Evolutionary conservation across 2,329 filamentous ascomycete species (phyloP).

Genomic region (Myriangium duriaei): DNA sequence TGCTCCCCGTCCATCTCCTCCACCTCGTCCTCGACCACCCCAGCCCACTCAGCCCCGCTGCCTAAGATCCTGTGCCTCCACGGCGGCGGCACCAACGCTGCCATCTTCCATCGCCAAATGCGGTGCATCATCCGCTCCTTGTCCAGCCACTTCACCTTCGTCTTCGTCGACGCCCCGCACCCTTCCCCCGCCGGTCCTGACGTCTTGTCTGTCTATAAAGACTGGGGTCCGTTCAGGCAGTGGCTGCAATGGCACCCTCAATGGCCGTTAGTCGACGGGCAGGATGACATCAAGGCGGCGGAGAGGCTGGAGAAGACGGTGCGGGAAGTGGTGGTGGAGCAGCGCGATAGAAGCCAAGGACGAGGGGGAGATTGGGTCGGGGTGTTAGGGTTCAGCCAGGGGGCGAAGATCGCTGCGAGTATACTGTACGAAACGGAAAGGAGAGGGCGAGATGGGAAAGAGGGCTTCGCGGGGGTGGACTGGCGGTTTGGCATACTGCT

Average conservation of each 20-base stretch:
- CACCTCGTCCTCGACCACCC: too few species aligned
- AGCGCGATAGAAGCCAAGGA: too few species aligned
- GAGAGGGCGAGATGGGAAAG: not conserved
- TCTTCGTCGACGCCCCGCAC: conserved; percentile 3
- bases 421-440: conserved; percentile 35
- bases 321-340: too few species aligned
- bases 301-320: too few species aligned
- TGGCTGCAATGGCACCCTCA: conserved; percentile 49
- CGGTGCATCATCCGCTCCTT: not conserved
- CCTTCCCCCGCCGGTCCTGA: conserved; percentile 48
- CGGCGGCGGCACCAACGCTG: conserved; percentile 28
- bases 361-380: too few species aligned
- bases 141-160: not conserved
- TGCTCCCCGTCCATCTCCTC: too few species aligned
- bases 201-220: conserved; percentile 51
- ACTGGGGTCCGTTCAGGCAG: conserved; percentile 51
- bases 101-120: conserved; percentile 21
- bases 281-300: too few species aligned
- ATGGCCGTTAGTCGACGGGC: conserved; percentile 37
- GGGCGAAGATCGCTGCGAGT: conserved; percentile 49
- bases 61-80: conserved; percentile 29
- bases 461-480: too few species aligned
- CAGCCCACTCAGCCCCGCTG: too few species aligned
- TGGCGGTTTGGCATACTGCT: not conserved
- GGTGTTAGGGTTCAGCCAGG: conserved; percentile 55